A percentile compares a stretch with the other conserved stretches of the same genome.
Evolutionary conservation across 805 yeast genomes (phyloP).

Genomic region (Cyberlindnera samutprakarnensis): DNA sequence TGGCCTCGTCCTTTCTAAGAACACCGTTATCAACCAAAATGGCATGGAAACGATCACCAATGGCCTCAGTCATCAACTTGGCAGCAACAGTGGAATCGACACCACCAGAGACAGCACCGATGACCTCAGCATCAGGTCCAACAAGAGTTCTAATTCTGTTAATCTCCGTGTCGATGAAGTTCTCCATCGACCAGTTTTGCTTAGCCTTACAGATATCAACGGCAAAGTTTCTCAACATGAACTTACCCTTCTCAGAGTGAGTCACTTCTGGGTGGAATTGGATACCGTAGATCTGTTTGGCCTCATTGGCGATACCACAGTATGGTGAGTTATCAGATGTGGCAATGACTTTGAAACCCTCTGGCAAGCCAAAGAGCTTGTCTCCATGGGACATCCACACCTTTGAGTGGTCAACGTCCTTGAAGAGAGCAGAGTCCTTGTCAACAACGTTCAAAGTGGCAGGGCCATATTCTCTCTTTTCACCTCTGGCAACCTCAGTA

Average conservation of each 20-base stretch:
- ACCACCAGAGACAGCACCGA: constrained; percentile 99
- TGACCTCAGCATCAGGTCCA: constrained; percentile 97
- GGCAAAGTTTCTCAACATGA: constrained; percentile 85
- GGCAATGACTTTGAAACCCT: constrained; percentile 83
- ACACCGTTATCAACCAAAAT: constrained; percentile 97
- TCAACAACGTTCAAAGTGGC: constrained; percentile 80
- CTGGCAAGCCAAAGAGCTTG: constrained; percentile 84
- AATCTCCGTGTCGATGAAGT: constrained; percentile 95
- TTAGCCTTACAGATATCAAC: constrained; percentile 78
- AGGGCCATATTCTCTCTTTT: constrained; percentile 97
- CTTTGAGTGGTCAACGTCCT: constrained; percentile 86
- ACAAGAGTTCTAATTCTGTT: constrained; percentile 84
- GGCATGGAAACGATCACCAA: constrained; percentile 98
- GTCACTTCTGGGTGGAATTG: constrained; percentile 99
- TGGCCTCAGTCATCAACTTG: constrained; percentile 95
- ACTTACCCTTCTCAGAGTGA: constrained; percentile 88
- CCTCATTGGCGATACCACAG: constrained; percentile 82
- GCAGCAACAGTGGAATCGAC: constrained; percentile 99
- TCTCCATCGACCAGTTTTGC: constrained; percentile 97
- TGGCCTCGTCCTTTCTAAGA: constrained; percentile 91
- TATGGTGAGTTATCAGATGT: constrained; percentile 90
- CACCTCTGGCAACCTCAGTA: constrained; percentile 87
- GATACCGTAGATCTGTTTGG: constrained; percentile 78
- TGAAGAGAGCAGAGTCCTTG: constrained; percentile 59
- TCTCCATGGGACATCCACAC: constrained; percentile 99